Evolutionary conservation across 108 stramenopile species (phyloP), one percentile per base, ranked within the genome.

Genomic region (Craspedostauros australis): DNA sequence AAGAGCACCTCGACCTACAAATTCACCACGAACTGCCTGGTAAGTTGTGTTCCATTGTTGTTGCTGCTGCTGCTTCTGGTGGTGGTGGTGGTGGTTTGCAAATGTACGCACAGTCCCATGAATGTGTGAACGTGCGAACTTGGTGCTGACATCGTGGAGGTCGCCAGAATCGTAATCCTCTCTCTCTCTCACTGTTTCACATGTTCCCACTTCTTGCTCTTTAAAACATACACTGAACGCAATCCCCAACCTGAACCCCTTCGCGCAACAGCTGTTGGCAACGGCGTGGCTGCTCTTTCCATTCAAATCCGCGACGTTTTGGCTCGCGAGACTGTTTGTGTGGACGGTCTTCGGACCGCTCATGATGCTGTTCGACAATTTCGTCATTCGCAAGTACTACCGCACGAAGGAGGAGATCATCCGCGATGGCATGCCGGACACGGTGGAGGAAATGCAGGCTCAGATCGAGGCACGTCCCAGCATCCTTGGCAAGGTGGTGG

Each of bases 271-370:
- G n/a, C 30, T 87, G 11, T 34, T 68, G 36, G 68, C 70, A 5
- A 58, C 77, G 1, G 5, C 64, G 6, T 76, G 67, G 62, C 19
- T 65, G 26, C 50, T 82, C 24, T 49, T 80, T 39, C 85, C 85
- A 0, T 71, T 74, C 66, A 64, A 69, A 31, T 38, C 60, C 27
- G n/a, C 72, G 18, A 20, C 73, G 0, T 39, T 63, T 28, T 79
- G 70, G 71, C 45, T 54, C 12, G 15, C 26, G 4, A 57, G 64
- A 30, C 19, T 37, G 4, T 32, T 53, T 11, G 50, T 44, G 4
- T 55, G 41, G 40, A 46, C 40, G 2, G 30, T 59, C 19, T 29
- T 69, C 1, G 66, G 61, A 11, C 61, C 62, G 8, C 58, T 57
- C 47, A 70, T 71, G 54, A 68, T 64, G 52, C 6, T 72, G 4